Conservation (phyloP, 768 basidiomycete genomes). For the Phanerochaete sordida region DNA sequence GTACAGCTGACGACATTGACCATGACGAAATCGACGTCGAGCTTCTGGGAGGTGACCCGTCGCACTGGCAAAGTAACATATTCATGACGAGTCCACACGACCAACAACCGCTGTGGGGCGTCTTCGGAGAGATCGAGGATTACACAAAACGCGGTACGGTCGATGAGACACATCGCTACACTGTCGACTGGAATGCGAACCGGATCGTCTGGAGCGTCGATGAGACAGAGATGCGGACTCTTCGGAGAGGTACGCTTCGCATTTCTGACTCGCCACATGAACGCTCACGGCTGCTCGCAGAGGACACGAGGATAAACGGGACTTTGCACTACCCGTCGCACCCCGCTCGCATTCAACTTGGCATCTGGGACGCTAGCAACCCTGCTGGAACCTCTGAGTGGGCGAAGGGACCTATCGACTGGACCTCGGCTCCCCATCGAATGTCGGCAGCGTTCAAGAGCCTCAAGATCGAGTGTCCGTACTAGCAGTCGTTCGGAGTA, state of each 20-base stretch:
- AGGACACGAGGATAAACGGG: conserved; percentile 31
- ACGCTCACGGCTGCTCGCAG: conserved; percentile 4
- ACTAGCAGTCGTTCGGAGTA: neutral
- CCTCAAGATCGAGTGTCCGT: conserved; percentile 34
- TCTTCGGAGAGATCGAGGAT: conserved; percentile 32
- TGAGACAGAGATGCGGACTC: conserved; percentile 29
- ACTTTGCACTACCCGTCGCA: conserved; percentile 34
- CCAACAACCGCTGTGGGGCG: conserved; percentile 31
- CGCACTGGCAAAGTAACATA: conserved; percentile 40
- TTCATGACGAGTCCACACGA: conserved; percentile 32
- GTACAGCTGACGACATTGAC: conserved; percentile 8
- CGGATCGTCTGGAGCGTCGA: conserved; percentile 41
- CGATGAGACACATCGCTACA: conserved; percentile 28
- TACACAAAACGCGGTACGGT: conserved; percentile 20
- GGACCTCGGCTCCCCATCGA: conserved; percentile 28
- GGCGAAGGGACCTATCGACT: conserved; percentile 42
- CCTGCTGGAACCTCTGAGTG: conserved; percentile 39
- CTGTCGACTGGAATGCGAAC: conserved; percentile 37
- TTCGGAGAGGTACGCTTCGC: conserved; percentile 25
- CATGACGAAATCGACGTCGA: conserved; percentile 43
- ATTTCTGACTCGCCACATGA: neutral
- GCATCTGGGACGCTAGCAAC: conserved; percentile 44
- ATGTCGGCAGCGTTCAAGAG: conserved; percentile 34
- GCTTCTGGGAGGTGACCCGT: conserved; percentile 34
- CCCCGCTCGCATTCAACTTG: conserved; percentile 35